Evolutionary conservation across 2,329 filamentous ascomycete genomes (phyloP), one percentile per base, ranked within the genome.

Genomic region (Clonostachys rosea): DNA sequence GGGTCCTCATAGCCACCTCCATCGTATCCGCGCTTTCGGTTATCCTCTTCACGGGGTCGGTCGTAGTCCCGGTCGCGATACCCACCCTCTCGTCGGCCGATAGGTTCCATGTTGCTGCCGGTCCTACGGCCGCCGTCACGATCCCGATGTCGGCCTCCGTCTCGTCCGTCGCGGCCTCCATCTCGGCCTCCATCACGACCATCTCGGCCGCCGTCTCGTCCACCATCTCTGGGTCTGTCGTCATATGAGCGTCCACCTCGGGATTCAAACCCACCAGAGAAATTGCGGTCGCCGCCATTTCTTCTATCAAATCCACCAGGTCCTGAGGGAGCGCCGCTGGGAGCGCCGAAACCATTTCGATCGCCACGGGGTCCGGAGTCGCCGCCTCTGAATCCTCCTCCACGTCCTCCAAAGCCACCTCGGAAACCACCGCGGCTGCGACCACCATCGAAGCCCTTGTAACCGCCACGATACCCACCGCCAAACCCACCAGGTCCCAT

Each of bases 61-160:
- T 84, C 80, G 63, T 71, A 74, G 58, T 77, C 72, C 50, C 59
- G 60, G 42, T 69, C 66, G 49, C 77, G 72, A 42, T 48, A 44
- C 34, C 46, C 46, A 48, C 43, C 43, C 37, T 44, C 37, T 14
- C 45, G 45, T 78, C 67, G 49, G 60, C 87, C 84, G 63, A 94
- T 81, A 51, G 89, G 89, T 65, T 95, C 90, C 67, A 87, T 86
- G 69, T 95, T 94, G 71, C 88, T 88, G 54, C 88, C 88, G 48
- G 82, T 86, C 40, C 73, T 70, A 49, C 78, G 75, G 50, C 58
- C 58, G 12, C 54, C 55, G 30, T 63, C 61, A 42, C 61, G 56
- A 43, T 63, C 64, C 48, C 60, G 59, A 50, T 51, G 55, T 49
- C 64, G 61, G 34, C 63, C 62, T 44, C 63, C 56, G 39, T 67